Base-by-base conservation (phyloP, 306 rosid genomes). In the Fragaria iinumae region DNA sequence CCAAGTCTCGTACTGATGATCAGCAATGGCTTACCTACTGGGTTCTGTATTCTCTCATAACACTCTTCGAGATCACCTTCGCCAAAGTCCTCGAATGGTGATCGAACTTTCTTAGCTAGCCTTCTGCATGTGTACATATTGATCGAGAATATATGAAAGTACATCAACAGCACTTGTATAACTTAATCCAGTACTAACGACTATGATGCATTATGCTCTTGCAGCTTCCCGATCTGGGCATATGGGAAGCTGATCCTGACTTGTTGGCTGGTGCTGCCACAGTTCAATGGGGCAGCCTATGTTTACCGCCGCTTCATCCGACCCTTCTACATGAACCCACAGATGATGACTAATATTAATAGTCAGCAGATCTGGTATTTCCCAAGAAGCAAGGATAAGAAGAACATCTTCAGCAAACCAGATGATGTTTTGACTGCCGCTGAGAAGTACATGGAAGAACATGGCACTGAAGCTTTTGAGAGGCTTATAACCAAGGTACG, bases 21-120 rank as follows among this genome's bases (percentile, higher is more conserved):
- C 93, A 95, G 34, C 97, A 95, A 80, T 95, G 99, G 99, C 97
- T 95, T 6, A 95, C 99, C 0, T 95, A 95, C 81, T 95, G 97
- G 97, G 96, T 92, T 82, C 89, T 95, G 17, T 95, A 95, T 75
- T 95, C 99, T 71, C 75, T 95, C 55, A 86, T 89, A 36, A 90
- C 97, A 48, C 90, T 95, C 78, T 90, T 95, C 0, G 99, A 95
- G 88, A 96, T 95, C 80, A 95, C 99, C 17, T 92, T 95, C 76
- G 88, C 97, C 81, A 92, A 88, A 87, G 80, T 89, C 73, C 88
- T 95, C 23, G 97, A 95, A 81, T 34, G 82, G 99, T 95, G 39
- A 12, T 27, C 3, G 11, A 29, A 29, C 38, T 32, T 5, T 13
- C 39, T 27, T 14, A 12, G 8, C 43, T 14, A 12, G 8, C 43